Evolutionary conservation across 176 grass and related monocot genomes (phyloP).

Genomic region (Oryza brachyantha): DNA sequence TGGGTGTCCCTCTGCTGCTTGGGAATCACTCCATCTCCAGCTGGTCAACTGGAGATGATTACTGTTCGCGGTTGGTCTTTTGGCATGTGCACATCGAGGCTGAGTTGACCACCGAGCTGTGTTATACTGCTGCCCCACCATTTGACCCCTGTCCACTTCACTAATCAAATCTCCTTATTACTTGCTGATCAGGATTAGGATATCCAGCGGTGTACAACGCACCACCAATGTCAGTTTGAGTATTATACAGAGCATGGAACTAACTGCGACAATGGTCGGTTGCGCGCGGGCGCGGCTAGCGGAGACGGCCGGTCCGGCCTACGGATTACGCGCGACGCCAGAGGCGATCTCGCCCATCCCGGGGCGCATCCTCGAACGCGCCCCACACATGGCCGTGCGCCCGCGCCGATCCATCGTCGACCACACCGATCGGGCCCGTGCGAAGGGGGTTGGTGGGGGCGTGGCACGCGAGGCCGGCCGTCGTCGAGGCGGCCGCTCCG

Average conservation of each 20-base stretch:
- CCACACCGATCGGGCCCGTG: neutral
- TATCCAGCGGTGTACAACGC: no score
- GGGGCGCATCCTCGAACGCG: neutral
- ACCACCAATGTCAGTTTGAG: neutral
- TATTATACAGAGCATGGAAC: neutral
- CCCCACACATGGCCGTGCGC: neutral
- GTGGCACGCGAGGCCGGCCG: no score
- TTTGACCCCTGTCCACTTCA: neutral
- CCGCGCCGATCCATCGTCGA: neutral
- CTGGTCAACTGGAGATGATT: constrained; percentile 12
- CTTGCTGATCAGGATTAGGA: neutral
- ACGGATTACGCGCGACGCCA: neutral
- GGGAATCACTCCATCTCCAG: constrained; percentile 27
- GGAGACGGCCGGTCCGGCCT: neutral
- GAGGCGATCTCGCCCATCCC: neutral
- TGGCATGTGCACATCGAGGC: neutral
- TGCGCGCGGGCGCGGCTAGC: neutral
- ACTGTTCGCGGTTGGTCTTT: neutral
- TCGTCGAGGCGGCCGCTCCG: constrained; percentile 30
- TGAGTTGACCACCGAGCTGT: neutral
- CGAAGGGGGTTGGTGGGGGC: no score
- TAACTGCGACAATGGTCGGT: neutral
- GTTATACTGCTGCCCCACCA: no score
- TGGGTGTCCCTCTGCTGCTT: neutral
- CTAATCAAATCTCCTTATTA: neutral